Evolutionary conservation across 2,329 filamentous ascomycete genomes (phyloP), one percentile per base, ranked within the genome.

Genomic region (Orbilia javanica): DNA sequence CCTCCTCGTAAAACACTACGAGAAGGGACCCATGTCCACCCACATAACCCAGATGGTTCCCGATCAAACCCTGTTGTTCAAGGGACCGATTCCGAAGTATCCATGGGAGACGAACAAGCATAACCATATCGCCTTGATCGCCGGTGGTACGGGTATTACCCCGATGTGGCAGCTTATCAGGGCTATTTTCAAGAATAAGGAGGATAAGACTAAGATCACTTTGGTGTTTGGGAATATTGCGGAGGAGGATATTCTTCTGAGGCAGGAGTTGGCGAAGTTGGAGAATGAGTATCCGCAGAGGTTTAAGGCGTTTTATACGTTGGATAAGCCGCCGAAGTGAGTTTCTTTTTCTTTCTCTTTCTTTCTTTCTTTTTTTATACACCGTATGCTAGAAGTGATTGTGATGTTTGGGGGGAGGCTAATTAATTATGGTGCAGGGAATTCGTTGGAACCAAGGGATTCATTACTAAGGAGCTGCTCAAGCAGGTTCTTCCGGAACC

Each of bases 161-260:
- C 96, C 96, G 81, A 97, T 98, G 95, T 98, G 93, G 88, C 96
- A 99, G 88, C 90, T 99, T 53, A 88, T 90, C 80, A 93, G 93
- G 79, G 89, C 91, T 83, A 97, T 99, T 86, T 97, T 98, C 90
- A 93, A 91, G 86, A 97, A 97, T 78, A 68, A 60, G 36, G 89
- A 93, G 50, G 96, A 99, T 87, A 94, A 96, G 89, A 99, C 96
- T 82, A 97, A 97, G 88, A 94, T 99, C 48, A 98, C 95, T 4
- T 90, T 99, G 34, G 89, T 99, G 42, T 97, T 95, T 83, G 96
- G 93, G 81, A 99, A 98, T 86, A 86, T 97, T 77, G 87, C 86
- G 27, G 93, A 98, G 86, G 89, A 95, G 80, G 96, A 99, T 83
- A 97, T 99, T 79, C 88, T 99, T 63, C 86, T 99, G 82, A 95